Evolutionary conservation across 257 asterid species (phyloP).

Genomic region (Capsicum pubescens): DNA sequence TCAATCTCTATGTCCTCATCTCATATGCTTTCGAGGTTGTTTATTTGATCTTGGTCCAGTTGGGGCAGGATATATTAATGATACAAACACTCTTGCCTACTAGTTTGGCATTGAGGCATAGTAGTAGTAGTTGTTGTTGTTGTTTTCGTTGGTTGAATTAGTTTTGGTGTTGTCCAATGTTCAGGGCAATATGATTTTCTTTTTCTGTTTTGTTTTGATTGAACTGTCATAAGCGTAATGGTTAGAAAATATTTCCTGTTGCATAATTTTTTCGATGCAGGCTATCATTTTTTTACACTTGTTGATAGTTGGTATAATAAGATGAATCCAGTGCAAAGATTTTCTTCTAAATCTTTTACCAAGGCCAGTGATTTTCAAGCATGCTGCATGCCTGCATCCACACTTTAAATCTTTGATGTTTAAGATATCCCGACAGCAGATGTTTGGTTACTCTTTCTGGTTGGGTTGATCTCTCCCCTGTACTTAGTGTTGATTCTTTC

Average conservation of each 20-base stretch:
- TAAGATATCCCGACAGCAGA: neutral
- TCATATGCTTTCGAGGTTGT: neutral
- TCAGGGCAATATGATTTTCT: neutral
- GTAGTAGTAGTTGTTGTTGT: neutral
- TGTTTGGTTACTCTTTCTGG: no score
- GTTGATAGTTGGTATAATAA: neutral
- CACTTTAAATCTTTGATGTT: neutral
- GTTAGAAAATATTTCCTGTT: neutral
- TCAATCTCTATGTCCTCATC: neutral
- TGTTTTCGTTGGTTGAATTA: neutral
- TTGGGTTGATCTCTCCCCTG: no score
- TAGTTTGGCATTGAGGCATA: conserved; percentile 20
- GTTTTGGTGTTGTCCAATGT: neutral
- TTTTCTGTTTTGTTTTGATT: neutral
- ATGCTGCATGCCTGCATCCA: neutral
- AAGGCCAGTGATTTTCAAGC: neutral
- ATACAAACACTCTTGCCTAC: no score
- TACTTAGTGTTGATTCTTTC: no score
- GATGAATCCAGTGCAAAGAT: neutral
- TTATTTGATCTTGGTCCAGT: neutral
- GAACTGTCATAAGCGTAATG: conserved; percentile 1
- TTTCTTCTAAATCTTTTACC: conserved; percentile 1
- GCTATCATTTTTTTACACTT: neutral
- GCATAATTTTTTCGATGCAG: neutral
- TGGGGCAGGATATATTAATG: neutral